phyloP scores from a whole-genome alignment of 176 grass and related monocot species.

The Oryza glaberrima region DNA sequence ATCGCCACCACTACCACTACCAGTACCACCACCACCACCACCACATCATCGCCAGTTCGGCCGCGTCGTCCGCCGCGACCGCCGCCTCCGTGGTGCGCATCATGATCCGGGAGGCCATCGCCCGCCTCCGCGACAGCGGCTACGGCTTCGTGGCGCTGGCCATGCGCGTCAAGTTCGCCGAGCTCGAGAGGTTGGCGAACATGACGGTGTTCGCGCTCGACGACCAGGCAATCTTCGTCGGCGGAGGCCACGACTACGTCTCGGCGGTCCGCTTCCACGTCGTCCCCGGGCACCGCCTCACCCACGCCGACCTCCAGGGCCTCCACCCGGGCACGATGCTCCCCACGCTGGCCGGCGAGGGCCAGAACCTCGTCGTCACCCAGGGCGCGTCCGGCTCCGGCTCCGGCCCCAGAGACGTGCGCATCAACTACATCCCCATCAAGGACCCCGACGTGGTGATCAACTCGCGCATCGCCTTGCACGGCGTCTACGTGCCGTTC shows the following conservation, averaged over 20 bases:
- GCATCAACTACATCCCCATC: constrained; percentile 78
- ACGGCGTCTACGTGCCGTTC: constrained; percentile 62
- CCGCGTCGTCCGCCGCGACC: not conserved
- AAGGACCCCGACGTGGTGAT: constrained; percentile 67
- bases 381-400: constrained; percentile 20
- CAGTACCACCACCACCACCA: constrained; percentile 6
- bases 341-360: constrained; percentile 60
- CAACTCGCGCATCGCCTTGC: constrained; percentile 71
- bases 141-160: constrained; percentile 72
- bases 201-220: constrained; percentile 81
- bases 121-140: constrained; percentile 55
- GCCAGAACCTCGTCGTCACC: constrained; percentile 64
- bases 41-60: constrained; percentile 34
- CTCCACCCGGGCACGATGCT: constrained; percentile 58
- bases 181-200: constrained; percentile 56
- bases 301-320: constrained; percentile 51
- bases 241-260: constrained; percentile 65
- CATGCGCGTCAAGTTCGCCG: constrained; percentile 76
- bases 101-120: constrained; percentile 74
- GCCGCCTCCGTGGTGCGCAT: constrained; percentile 49
- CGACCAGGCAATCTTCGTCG: constrained; percentile 67
- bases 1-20: constrained; percentile 6
- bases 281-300: constrained; percentile 59
- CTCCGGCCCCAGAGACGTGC: constrained; percentile 39
- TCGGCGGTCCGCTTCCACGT: constrained; percentile 70